Conservation (phyloP, 176 grass and related monocot species). For the Metroxylon sagu region DNA sequence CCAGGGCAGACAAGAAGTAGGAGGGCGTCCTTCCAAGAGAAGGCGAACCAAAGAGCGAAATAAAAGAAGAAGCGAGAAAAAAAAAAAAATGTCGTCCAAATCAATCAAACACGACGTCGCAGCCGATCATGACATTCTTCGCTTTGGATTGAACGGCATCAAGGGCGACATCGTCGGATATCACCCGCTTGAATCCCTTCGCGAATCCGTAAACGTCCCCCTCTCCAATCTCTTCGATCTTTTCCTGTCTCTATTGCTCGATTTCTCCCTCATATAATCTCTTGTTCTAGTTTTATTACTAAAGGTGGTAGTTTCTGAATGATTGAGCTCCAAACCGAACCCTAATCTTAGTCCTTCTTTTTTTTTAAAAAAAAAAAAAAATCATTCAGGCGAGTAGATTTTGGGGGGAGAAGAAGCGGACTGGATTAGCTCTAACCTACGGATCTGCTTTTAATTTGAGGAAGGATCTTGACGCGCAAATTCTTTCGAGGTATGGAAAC, state of each 20-base stretch:
- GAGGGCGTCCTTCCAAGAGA: not conserved
- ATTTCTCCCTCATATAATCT: not conserved
- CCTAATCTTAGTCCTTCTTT: conserved; percentile 17
- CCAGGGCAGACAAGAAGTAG: no score
- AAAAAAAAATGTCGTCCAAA: conserved; percentile 14
- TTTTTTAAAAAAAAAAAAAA: not conserved
- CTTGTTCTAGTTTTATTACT: not conserved
- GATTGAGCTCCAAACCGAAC: not conserved
- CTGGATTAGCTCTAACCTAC: conserved; percentile 27
- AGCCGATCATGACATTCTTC: conserved; percentile 15
- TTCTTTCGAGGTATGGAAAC: conserved; percentile 24
- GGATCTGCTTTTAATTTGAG: conserved; percentile 43
- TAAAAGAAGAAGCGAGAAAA: not conserved
- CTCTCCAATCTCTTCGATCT: not conserved
- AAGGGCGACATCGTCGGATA: conserved; percentile 32
- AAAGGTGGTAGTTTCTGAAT: not conserved
- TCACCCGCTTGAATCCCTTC: conserved; percentile 26
- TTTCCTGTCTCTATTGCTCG: not conserved
- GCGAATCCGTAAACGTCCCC: conserved; percentile 18
- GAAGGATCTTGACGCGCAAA: conserved; percentile 40
- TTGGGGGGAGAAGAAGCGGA: conserved; percentile 37
- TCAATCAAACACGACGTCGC: conserved; percentile 31
- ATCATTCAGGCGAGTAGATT: conserved; percentile 20
- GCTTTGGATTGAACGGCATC: conserved; percentile 29
- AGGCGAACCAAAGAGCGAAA: not conserved